Evolutionary conservation across 2,329 filamentous ascomycete genomes (phyloP), one percentile per base, ranked within the genome.

Genomic region (Alternaria gansuensis): DNA sequence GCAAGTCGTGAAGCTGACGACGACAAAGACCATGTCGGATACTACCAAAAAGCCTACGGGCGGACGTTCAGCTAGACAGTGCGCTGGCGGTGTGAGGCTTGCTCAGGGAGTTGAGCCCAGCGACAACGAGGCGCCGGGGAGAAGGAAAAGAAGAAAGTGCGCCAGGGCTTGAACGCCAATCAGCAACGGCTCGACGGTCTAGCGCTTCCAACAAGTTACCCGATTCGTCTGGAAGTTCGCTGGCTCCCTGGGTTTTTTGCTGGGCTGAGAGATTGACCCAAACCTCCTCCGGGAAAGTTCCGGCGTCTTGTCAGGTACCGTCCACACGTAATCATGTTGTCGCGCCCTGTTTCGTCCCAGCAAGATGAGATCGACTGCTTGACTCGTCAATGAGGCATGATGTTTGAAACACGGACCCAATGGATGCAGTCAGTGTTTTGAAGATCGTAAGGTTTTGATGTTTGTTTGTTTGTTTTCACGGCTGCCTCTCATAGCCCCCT

Each of bases 61-160:
- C 39, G n/a, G 62, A 60, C 56, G 56, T 54, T 63, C 61, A 43
- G 26, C 46, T 52, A 41, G 54, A 57, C 54, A 60, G 60, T 72
- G 69, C 63, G 72, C 64, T 73, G 74, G 72, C 71, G 57, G 62
- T 62, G 57, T 67, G 63, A 70, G 63, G 65, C 68, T 68, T 70
- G 65, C 68, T 57, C 55, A 63, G 60, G 55, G 59, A 59, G 44
- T 51, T 13, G 26, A 40, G 57, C 43, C 57, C 36, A 52, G 44
- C 26, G 28, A 54, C 53, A 59, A 50, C 52, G 62, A 68, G 62
- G 66, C 59, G 59, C 59, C 44, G 51, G 51, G 51, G 45, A 51
- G 58, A 41, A 41, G 44, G 31, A 54, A 44, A 28, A 34, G 50
- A 45, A 51, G 56, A 54, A 68, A 64, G 63, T 55, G 62, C 64